Percentiles rank a stretch among this genome's conserved stretches.
phyloP scores from a whole-genome alignment of 2,329 filamentous ascomycete species.

The Alternaria angustiovoidea region DNA sequence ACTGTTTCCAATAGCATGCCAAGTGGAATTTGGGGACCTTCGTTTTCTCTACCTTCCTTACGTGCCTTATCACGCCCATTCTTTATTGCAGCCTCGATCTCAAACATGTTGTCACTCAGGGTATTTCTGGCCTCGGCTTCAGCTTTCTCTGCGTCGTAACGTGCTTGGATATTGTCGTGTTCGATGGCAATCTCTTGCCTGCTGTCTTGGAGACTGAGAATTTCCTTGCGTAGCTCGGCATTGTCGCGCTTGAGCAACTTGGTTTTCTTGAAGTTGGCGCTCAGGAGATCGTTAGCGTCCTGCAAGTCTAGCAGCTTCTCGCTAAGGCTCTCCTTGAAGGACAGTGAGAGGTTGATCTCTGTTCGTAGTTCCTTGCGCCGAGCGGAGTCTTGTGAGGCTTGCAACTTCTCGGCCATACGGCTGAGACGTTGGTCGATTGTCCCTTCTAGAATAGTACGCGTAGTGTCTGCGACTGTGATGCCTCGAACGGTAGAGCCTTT shows the following conservation, averaged over 20 bases:
- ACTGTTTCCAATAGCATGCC: slow-evolving; percentile 44
- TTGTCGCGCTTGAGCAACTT: slow-evolving; percentile 56
- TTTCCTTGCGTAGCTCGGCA: slow-evolving; percentile 56
- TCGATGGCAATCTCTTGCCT: slow-evolving; percentile 59
- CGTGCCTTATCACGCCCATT: slow-evolving; percentile 44
- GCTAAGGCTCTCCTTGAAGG: slow-evolving; percentile 58
- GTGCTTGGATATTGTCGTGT: slow-evolving; percentile 57
- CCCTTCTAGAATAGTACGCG: slow-evolving; percentile 61
- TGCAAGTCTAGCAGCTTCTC: slow-evolving; percentile 61
- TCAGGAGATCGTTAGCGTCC: slow-evolving; percentile 61
- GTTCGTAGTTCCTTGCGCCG: slow-evolving; percentile 53
- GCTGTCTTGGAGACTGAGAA: slow-evolving; percentile 58
- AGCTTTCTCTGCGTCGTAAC: slow-evolving; percentile 38
- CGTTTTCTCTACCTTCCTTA: slow-evolving; percentile 39
- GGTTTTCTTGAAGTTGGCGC: slow-evolving; percentile 55
- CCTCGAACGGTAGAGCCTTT: slow-evolving; percentile 44
- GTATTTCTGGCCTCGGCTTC: slow-evolving; percentile 35
- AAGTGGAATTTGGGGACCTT: slow-evolving; percentile 44
- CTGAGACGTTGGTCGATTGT: slow-evolving; percentile 57
- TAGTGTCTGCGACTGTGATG: slow-evolving; percentile 62
- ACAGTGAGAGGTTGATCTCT: slow-evolving; percentile 58
- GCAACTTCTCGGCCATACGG: slow-evolving; percentile 51
- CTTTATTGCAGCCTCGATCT: slow-evolving; percentile 49
- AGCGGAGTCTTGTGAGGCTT: slow-evolving; percentile 50
- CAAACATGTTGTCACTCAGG: slow-evolving; percentile 44